Conservation (phyloP, 2,329 filamentous ascomycete genomes). For the Talaromyces funiculosus region DNA sequence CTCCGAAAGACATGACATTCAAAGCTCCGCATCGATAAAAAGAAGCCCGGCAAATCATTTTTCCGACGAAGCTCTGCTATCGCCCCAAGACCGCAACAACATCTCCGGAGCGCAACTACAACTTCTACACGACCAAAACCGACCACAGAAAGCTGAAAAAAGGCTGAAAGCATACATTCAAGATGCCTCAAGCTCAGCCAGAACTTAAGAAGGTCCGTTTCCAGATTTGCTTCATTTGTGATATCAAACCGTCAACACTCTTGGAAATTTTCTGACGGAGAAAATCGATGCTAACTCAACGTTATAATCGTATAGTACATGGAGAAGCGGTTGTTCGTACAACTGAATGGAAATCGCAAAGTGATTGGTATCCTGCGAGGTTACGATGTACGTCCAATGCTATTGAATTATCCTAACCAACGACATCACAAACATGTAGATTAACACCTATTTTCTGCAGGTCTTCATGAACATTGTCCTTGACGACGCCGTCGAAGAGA, state of each 20-base stretch:
- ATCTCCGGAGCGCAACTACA: not conserved
- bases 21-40: slow-evolving; percentile 17
- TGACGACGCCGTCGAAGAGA: slow-evolving; percentile 94
- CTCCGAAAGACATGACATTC: not conserved
- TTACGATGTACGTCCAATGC: slow-evolving; percentile 90
- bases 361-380: slow-evolving; percentile 90
- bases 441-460: slow-evolving; percentile 43
- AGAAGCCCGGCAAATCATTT: slow-evolving; percentile 31
- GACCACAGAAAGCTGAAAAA: slow-evolving; percentile 21
- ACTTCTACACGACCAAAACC: slow-evolving; percentile 16
- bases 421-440: not conserved
- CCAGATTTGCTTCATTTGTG: not conserved
- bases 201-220: slow-evolving; percentile 88
- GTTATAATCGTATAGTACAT: slow-evolving; percentile 64
- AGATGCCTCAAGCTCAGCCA: slow-evolving; percentile 97
- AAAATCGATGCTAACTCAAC: slow-evolving; percentile 7
- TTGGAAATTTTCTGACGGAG: not conserved
- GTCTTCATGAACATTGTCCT: slow-evolving; percentile 98
- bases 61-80: slow-evolving; percentile 25
- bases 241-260: not conserved
- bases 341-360: slow-evolving; percentile 95
- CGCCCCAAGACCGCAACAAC: slow-evolving; percentile 17
- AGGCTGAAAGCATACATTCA: slow-evolving; percentile 32
- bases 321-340: slow-evolving; percentile 96
- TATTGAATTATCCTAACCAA: too few relatives aligned